Base-by-base conservation (phyloP, 2,329 filamentous ascomycete species). In the Claviceps fusiformis region DNA sequence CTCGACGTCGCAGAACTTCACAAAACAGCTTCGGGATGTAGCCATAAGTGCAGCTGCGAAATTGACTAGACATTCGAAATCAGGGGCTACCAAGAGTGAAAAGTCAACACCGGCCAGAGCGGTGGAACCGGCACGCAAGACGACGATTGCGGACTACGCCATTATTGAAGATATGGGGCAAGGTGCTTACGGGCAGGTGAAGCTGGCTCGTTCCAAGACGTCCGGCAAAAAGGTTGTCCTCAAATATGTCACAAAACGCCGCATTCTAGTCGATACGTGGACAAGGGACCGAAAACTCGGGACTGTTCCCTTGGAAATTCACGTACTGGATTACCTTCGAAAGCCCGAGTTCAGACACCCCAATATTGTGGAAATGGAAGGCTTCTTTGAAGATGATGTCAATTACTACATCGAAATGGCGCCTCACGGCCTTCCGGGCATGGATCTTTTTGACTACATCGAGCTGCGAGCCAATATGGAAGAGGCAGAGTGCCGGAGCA, bases 331-430 rank as follows among this genome's bases (percentile, higher is more conserved):
- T 69, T 98, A 92, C 65, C 81, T 98, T 11, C 83, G 90, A 31
- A 81, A 85, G 35, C 90, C 85, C 54, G 82, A 81, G 47, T 72
- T 85, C 35, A 75, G 74, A 49, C 83, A 87, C 62, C 79, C 81
- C 54, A 86, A 87, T 62, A 86, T 87, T 61, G 81, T 87, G 17
- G 82, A 86, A 67, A 86, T 87, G 83, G 77, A 82, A 57, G 81
- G 82, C 58, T 87, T 87, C 66, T 86, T 87, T 61, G 83, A 87
- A 67, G 89, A 95, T 61, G 84, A 89, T 59, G 76, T 84, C 63
- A 97, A 98, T 66, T 98, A 98, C 72, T 98, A 98, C 70, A 98
- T 98, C 62, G 93, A 97, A 69, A 98, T 97, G 89, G 79, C 87
- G 15, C 93, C 93, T 0, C 93, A 97, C 64, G 93, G 93, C 1